Conservation (phyloP, 228 moss, liverwort and hornwort species). For the Sphagnum magellanicum region DNA sequence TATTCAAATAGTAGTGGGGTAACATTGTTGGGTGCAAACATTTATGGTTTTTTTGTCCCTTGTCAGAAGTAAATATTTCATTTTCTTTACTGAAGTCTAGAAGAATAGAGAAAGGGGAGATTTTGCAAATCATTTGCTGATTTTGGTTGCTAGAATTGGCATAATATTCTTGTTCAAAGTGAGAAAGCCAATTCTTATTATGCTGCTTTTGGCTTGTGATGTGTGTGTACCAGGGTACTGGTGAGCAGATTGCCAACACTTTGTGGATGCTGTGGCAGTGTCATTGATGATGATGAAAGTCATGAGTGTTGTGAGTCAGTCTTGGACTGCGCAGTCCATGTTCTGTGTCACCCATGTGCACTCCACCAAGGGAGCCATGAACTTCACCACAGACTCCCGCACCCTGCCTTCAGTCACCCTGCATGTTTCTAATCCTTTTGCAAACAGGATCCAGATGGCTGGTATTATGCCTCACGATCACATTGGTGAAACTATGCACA, state of each 20-base stretch:
- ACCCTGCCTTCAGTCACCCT: slow-evolving; percentile 39
- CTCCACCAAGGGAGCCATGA: slow-evolving; percentile 87
- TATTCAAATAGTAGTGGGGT: no score
- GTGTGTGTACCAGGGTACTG: slow-evolving; percentile 44
- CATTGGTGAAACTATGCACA: slow-evolving; percentile 28
- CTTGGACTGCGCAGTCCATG: slow-evolving; percentile 46
- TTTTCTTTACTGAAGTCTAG: no score
- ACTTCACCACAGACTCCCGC: slow-evolving; percentile 65
- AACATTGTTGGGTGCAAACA: no score
- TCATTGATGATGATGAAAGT: slow-evolving; percentile 33
- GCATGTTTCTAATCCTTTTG: slow-evolving; percentile 28
- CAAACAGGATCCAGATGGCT: slow-evolving; percentile 55
- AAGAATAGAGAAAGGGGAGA: no score
- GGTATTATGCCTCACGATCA: slow-evolving; percentile 51
- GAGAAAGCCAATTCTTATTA: no score
- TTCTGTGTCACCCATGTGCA: slow-evolving; percentile 59
- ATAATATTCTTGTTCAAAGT: no score
- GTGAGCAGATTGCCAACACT: slow-evolving; percentile 30
- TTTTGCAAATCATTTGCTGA: no score
- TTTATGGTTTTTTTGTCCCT: no score
- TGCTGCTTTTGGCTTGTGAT: no score
- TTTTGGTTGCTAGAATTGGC: no score
- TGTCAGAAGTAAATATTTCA: no score
- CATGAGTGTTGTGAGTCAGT: slow-evolving; percentile 50
- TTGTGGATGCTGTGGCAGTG: slow-evolving; percentile 37